phyloP scores from a whole-genome alignment of 148 eudicot species.

The Silene conica region DNA sequence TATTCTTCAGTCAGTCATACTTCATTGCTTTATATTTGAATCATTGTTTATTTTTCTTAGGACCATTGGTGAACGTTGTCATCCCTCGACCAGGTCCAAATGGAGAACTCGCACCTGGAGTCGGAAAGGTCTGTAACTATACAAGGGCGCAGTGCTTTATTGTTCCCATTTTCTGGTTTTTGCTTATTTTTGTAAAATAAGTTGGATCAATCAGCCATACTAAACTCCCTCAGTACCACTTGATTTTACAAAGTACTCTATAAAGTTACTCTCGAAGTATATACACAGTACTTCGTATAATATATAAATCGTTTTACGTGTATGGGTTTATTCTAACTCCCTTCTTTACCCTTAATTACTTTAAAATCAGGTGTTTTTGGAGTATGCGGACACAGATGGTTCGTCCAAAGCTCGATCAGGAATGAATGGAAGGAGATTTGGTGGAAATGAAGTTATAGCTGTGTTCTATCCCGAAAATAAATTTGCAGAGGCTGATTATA shows the following conservation, averaged over 20 bases:
- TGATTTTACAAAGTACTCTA: too few species aligned
- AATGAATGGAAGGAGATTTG: constrained; percentile 77
- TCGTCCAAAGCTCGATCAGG: constrained; percentile 65
- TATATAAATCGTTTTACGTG: too few species aligned
- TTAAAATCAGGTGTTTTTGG: constrained; percentile 65
- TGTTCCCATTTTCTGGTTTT: neutral
- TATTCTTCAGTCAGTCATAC: too few species aligned
- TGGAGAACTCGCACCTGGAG: constrained; percentile 70
- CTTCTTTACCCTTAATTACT: neutral
- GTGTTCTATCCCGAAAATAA: constrained; percentile 70
- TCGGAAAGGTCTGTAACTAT: constrained; percentile 69
- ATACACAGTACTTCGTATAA: too few species aligned
- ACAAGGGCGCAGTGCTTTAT: neutral
- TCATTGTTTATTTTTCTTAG: constrained; percentile 35
- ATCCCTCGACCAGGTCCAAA: constrained; percentile 80
- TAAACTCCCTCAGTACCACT: too few species aligned
- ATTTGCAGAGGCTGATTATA: constrained; percentile 65
- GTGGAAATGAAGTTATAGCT: constrained; percentile 75
- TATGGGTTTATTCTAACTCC: neutral
- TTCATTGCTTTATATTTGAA: neutral
- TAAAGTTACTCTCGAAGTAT: too few species aligned
- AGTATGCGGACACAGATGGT: constrained; percentile 68
- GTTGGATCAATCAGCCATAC: neutral
- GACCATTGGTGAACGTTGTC: constrained; percentile 66
- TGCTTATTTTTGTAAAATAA: neutral